Percentiles rank a stretch among this genome's conserved stretches.
Evolutionary conservation across 371 early-diverging fungal species (phyloP).

Genomic region (Mortierella sp.): DNA sequence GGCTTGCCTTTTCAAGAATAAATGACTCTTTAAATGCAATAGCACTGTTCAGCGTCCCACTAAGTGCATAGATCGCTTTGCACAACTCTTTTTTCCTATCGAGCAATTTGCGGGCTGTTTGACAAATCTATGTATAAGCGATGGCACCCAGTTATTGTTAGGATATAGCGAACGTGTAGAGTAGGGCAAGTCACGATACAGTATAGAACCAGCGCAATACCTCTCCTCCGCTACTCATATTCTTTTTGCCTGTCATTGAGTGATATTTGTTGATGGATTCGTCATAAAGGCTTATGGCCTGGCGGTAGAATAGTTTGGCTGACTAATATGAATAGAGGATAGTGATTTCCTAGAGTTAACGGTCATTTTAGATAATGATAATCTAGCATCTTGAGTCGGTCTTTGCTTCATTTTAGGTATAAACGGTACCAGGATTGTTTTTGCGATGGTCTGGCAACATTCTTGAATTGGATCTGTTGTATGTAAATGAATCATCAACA

Average conservation of each 20-base stretch:
- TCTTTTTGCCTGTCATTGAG: slow-evolving; percentile 42
- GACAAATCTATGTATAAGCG: slow-evolving; percentile 25
- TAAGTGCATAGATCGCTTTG: slow-evolving; percentile 52
- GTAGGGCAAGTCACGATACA: too few relatives aligned
- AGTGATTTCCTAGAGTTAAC: slow-evolving; percentile 6
- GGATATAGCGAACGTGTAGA: too few relatives aligned
- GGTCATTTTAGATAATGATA: not conserved
- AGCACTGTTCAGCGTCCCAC: slow-evolving; percentile 42
- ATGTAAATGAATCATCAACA: not conserved
- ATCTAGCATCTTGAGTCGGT: not conserved
- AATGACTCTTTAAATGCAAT: slow-evolving; percentile 42
- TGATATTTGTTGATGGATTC: slow-evolving; percentile 42
- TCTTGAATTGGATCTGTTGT: slow-evolving; percentile 50
- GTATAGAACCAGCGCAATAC: too few relatives aligned
- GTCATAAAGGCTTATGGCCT: slow-evolving; percentile 42
- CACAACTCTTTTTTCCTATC: slow-evolving; percentile 50
- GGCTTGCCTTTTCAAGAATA: slow-evolving; percentile 41
- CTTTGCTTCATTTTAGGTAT: not conserved
- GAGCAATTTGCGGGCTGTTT: slow-evolving; percentile 23
- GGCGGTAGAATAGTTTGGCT: slow-evolving; percentile 51
- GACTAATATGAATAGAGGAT: slow-evolving; percentile 21
- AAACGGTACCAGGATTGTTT: slow-evolving; percentile 36
- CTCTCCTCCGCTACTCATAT: slow-evolving; percentile 33
- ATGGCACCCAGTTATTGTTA: too few relatives aligned
- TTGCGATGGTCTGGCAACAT: slow-evolving; percentile 39